These are phyloP conservation scores for Myrica gale DNA, from an alignment of 306 rosid genomes.

Conservation along the genomic window DNA sequence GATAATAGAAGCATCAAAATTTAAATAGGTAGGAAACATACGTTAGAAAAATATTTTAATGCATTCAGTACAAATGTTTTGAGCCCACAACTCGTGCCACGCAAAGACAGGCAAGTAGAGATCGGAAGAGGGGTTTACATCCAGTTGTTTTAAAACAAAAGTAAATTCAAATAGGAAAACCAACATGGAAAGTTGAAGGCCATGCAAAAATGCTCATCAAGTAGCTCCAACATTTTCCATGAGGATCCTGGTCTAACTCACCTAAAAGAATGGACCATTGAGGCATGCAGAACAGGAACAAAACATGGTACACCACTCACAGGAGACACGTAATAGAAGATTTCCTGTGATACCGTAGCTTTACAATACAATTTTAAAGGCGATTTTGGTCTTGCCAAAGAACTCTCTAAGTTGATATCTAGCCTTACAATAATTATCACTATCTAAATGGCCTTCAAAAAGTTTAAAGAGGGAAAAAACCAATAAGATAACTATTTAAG, in stretches of 20 bases:
- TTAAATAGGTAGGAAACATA: not conserved
- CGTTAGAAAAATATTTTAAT: not conserved
- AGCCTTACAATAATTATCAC: not conserved
- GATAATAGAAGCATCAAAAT: not conserved
- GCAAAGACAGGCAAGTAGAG: constrained; percentile 1
- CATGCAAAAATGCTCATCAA: constrained; percentile 3
- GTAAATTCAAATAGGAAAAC: constrained; percentile 11
- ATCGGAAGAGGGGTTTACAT: constrained; percentile 2
- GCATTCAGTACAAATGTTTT: constrained; percentile 10
- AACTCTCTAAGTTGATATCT: not conserved
- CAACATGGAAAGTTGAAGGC: constrained; percentile 15
- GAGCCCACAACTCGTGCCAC: constrained; percentile 3
- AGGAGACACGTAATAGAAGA: not conserved
- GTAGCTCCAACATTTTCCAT: not conserved
- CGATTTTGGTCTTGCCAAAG: not conserved
- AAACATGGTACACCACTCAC: not conserved
- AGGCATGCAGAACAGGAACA: not conserved
- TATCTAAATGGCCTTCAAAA: not conserved
- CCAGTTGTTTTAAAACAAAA: constrained; percentile 14
- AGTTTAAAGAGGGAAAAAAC: too few species aligned
- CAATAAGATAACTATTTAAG: not conserved
- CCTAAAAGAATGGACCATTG: not conserved
- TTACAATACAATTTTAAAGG: not conserved
- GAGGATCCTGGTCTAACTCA: not conserved
- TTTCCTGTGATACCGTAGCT: not conserved